Conservation (phyloP, 345 rosid genomes). For the Psidium guajava region DNA sequence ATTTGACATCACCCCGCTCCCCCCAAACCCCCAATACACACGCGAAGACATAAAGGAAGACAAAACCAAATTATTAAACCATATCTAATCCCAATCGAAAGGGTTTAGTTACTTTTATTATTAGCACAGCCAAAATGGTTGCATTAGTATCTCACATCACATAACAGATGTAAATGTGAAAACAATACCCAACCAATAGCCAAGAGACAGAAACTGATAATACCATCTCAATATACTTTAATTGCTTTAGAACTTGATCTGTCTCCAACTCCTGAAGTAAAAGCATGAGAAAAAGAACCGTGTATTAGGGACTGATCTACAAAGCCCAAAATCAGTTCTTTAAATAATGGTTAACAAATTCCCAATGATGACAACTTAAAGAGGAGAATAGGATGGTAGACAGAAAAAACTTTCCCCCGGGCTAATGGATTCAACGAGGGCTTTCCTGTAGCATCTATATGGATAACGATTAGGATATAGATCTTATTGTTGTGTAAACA, state of each 20-base stretch:
- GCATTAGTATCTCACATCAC: background rate
- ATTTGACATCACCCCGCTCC: background rate
- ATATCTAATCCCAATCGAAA: background rate
- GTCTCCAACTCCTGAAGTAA: slow-evolving; percentile 74
- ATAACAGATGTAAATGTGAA: background rate
- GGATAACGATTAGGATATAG: background rate
- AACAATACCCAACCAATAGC: background rate
- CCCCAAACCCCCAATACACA: background rate
- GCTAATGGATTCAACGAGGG: background rate
- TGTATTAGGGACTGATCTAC: background rate
- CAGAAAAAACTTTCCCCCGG: background rate
- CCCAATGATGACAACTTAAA: background rate
- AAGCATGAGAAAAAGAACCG: slow-evolving; percentile 6
- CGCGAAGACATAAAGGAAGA: background rate
- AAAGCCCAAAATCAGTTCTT: background rate
- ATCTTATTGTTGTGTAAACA: background rate
- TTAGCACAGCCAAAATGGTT: background rate
- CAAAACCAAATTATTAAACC: background rate
- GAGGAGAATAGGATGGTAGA: background rate
- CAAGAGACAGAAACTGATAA: slow-evolving; percentile 5
- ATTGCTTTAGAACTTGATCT: slow-evolving; percentile 61
- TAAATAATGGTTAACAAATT: background rate
- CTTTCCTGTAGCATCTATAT: background rate
- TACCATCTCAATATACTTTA: slow-evolving; percentile 67
- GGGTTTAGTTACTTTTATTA: background rate